phyloP scores from a whole-genome alignment of 2,329 filamentous ascomycete genomes.

The Lecanicillium sp. region DNA sequence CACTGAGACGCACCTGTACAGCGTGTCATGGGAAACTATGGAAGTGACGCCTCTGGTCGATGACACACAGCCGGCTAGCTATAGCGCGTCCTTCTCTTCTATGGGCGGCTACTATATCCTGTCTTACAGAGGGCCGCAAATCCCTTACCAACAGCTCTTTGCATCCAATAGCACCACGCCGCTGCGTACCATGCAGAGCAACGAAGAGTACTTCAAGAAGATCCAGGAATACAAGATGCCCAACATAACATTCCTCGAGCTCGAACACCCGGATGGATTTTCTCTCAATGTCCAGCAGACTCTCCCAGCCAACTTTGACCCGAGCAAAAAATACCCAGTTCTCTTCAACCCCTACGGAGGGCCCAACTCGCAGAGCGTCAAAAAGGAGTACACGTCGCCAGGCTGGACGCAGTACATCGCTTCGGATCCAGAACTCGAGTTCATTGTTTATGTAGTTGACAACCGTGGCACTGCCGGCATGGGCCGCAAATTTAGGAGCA shows the following conservation, averaged over 20 bases:
- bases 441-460: constrained; percentile 62
- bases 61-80: constrained; percentile 51
- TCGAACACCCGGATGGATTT: constrained; percentile 55
- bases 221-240: constrained; percentile 57
- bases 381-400: constrained; percentile 48
- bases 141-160: constrained; percentile 65
- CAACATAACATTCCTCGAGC: constrained; percentile 57
- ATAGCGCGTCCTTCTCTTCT: constrained; percentile 60
- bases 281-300: constrained; percentile 59
- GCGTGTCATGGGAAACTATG: constrained; percentile 51
- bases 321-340: constrained; percentile 57
- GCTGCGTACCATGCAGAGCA: constrained; percentile 53
- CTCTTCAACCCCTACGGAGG: constrained; percentile 65
- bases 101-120: constrained; percentile 59
- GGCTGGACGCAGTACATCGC: constrained; percentile 59
- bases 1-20: constrained; percentile 63
- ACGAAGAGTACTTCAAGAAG: constrained; percentile 48
- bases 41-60: constrained; percentile 56
- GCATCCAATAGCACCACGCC: constrained; percentile 47
- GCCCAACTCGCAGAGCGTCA: constrained; percentile 56
- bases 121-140: constrained; percentile 57
- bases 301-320: constrained; percentile 58
- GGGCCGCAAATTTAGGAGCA: constrained; percentile 55
- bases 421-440: constrained; percentile 62
- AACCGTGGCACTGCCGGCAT: constrained; percentile 61